phyloP scores from a whole-genome alignment of 148 eudicot species.

The Camellia lanceoleosa region DNA sequence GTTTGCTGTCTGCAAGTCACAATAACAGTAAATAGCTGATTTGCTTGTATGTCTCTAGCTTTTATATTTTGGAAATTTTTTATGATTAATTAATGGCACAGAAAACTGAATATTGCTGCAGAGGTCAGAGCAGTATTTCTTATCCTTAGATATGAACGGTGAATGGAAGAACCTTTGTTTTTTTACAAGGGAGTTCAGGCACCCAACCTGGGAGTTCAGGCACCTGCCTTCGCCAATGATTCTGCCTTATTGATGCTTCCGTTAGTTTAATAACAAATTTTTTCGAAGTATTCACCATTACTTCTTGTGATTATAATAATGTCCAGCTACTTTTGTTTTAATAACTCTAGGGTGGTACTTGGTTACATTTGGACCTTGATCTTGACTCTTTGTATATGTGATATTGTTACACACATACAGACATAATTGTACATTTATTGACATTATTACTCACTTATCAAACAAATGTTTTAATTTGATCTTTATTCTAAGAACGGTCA shows the following conservation, averaged over 20 bases:
- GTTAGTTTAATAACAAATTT: background rate
- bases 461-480: background rate
- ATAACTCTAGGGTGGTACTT: background rate
- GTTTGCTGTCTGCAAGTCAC: no score
- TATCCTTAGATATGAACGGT: background rate
- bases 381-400: no score
- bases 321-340: background rate
- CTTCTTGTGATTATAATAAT: background rate
- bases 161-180: background rate
- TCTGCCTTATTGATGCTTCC: background rate
- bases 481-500: background rate
- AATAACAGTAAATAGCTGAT: no score
- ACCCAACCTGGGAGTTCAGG: background rate
- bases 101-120: background rate
- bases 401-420: no score
- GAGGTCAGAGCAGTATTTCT: background rate
- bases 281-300: background rate
- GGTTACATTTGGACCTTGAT: background rate
- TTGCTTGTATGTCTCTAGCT: no score
- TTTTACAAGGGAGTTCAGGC: background rate
- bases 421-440: no score
- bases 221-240: background rate
- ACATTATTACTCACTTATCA: no score
- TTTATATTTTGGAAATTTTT: background rate
- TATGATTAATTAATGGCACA: background rate